Evolutionary conservation across 1,139 yeast species (phyloP).

Genomic region (Candida freyschussii): DNA sequence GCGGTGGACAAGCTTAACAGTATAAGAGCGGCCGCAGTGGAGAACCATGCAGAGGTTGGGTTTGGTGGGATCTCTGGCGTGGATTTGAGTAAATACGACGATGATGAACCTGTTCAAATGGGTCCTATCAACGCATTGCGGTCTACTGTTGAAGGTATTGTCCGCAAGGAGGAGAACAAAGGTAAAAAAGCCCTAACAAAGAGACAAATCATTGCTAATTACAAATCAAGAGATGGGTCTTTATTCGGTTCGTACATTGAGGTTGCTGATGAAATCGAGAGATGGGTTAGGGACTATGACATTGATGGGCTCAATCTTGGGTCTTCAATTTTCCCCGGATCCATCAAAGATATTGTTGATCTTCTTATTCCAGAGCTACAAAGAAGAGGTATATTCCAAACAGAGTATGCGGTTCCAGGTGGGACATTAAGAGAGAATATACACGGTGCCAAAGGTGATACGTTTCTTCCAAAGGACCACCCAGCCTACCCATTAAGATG

Average conservation of each 20-base stretch:
- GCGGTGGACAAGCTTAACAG: constrained; percentile 22
- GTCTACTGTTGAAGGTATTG: background rate
- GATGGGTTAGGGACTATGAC: constrained; percentile 30
- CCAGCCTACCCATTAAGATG: constrained; percentile 38
- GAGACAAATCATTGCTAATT: background rate
- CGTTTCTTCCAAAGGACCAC: constrained; percentile 31
- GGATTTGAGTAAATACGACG: constrained; percentile 3
- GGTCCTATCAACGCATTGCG: background rate
- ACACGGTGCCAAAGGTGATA: constrained; percentile 15
- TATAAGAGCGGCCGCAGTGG: constrained; percentile 28
- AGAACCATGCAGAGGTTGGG: constrained; percentile 1
- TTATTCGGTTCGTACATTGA: constrained; percentile 29
- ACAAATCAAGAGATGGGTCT: background rate
- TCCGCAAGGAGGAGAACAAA: constrained; percentile 1
- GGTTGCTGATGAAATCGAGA: constrained; percentile 31
- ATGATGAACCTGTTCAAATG: constrained; percentile 3
- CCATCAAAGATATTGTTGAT: constrained; percentile 31
- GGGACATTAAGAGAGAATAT: constrained; percentile 21
- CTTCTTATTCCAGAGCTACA: constrained; percentile 32
- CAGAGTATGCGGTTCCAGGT: constrained; percentile 26
- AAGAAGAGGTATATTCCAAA: constrained; percentile 30
- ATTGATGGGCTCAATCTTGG: constrained; percentile 35
- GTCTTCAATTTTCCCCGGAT: constrained; percentile 22
- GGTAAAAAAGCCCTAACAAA: background rate
- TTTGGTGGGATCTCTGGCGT: constrained; percentile 3